These are phyloP conservation scores for Crithidia sp. DNA, from an alignment of 208 protist genomes.

Conservation along the genomic window DNA sequence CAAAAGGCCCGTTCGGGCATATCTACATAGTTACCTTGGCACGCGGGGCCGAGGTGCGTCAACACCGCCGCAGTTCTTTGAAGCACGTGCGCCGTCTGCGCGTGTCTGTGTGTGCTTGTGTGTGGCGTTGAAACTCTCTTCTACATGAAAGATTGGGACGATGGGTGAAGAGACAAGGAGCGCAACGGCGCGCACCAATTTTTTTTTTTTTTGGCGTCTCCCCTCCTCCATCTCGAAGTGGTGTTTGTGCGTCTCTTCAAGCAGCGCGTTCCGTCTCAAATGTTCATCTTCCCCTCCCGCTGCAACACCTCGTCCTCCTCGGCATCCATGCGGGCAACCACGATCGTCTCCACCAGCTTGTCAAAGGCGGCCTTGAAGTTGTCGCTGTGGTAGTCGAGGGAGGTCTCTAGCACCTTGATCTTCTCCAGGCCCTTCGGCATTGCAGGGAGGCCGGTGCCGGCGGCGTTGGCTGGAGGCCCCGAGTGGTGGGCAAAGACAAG, in stretches of 20 bases:
- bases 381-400: constrained; percentile 86
- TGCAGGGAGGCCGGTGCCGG: constrained; percentile 40
- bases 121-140: background rate
- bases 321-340: constrained; percentile 56
- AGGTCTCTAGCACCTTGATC: constrained; percentile 79
- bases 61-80: background rate
- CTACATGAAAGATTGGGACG: no score
- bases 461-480: constrained; percentile 35
- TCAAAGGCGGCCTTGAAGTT: constrained; percentile 94
- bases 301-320: constrained; percentile 81
- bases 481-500: constrained; percentile 88
- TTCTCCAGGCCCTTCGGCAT: constrained; percentile 85
- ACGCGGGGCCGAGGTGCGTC: background rate
- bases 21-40: background rate
- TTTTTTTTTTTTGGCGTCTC: background rate
- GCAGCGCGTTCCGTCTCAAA: constrained; percentile 1
- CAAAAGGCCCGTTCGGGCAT: background rate
- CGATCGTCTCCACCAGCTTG: constrained; percentile 74
- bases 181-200: background rate
- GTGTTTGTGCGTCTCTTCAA: background rate
- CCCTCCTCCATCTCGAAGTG: background rate
- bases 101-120: background rate
- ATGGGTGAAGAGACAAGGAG: no score
- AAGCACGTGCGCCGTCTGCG: no score
- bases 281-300: constrained; percentile 43